These are phyloP conservation scores for Breviolum minutum DNA, from an alignment of 73 alveolate species.

Conservation along the genomic window DNA sequence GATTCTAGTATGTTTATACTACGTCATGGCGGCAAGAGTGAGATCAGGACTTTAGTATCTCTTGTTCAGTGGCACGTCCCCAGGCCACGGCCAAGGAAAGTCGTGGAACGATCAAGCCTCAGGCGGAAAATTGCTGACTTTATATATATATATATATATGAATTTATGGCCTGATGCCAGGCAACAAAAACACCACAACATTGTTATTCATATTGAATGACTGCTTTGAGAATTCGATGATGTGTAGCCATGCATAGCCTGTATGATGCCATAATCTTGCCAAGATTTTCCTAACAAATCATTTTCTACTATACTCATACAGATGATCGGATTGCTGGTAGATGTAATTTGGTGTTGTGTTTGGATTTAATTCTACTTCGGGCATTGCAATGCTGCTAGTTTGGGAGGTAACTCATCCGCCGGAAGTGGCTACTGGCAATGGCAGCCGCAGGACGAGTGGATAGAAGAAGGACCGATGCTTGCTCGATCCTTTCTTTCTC, in stretches of 20 bases:
- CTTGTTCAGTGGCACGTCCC: background rate
- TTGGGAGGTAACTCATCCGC: background rate
- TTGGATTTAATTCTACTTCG: no score
- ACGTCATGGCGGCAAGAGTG: no score
- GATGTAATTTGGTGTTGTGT: no score
- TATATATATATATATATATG: no score
- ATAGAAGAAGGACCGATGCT: background rate
- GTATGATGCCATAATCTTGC: no score
- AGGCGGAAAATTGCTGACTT: background rate
- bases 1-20: no score
- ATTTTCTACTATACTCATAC: no score
- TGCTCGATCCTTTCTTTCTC: background rate
- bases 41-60: no score
- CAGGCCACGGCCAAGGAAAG: slow-evolving; percentile 36
- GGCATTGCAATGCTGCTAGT: background rate
- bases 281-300: no score
- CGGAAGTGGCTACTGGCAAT: slow-evolving; percentile 15
- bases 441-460: slow-evolving; percentile 24
- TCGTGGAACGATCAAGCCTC: slow-evolving; percentile 7
- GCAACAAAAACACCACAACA: background rate
- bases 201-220: background rate
- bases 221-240: no score
- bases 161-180: background rate
- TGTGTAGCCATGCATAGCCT: no score
- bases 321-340: no score